Base-by-base conservation (phyloP, 78 protist genomes). In the Dictyostelium firmibasis region DNA sequence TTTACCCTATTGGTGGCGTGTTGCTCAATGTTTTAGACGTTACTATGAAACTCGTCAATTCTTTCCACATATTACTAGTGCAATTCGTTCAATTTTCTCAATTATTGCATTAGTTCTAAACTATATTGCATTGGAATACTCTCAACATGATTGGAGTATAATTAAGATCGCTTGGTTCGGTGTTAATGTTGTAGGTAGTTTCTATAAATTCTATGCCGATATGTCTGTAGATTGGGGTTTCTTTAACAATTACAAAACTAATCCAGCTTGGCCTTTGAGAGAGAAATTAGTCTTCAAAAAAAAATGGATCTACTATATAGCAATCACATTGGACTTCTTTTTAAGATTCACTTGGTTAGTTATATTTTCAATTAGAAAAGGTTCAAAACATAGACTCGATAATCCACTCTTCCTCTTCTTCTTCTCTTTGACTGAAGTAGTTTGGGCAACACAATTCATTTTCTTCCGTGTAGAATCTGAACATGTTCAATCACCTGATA, bases 21-120 rank as follows among this genome's bases (percentile, higher is more conserved):
- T 89, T 13, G 82, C 82, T 86, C 94, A 89, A 81, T 89, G 94
- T 81, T 78, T 89, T 67, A 60, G 94, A 81, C 72, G 94, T 38
- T 89, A 89, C 38, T 89, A 81, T 81, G 94, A 89, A 81, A 89
- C 94, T 23, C 69, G 81, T 81, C 18, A 62, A 4, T 89, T 89
- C 81, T 89, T 89, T 47, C 94, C 94, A 13, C 94, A 89, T 67
- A 89, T 89, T 11, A 89, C 94, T 10, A 81, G 87, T 81, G 94
- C 94, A 9, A 89, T 89, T 33, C 25, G 94, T 31, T 89, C 94
- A 16, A 89, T 89, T 1, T 70, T 89, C 43, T 89, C 94, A 25
- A 81, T 89, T 18, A 16, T 81, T 3, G 47, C 57, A 1, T 70
- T 89, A 44, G 64, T 89, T 16, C 18, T 89, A 29, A 14, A 18